phyloP scores from a whole-genome alignment of 257 asterid species.

The Rauvolfia tetraphylla region DNA sequence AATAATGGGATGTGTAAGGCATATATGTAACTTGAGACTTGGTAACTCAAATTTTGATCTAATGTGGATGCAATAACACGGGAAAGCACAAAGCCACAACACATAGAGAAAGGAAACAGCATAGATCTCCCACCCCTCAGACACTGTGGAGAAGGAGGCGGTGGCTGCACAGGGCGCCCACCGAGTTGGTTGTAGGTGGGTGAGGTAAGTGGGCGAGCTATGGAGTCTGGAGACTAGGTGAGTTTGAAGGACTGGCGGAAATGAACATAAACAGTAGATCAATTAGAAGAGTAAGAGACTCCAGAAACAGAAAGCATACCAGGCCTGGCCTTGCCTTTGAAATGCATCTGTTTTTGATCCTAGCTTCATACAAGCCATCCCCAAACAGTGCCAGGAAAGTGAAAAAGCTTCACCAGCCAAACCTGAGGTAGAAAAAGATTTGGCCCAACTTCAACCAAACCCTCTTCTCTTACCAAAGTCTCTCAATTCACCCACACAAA shows the following conservation, averaged over 20 bases:
- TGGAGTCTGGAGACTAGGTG: neutral
- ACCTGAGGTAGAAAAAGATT: neutral
- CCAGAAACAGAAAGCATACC: slow-evolving; percentile 38
- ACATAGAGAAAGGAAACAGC: neutral
- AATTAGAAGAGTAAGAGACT: slow-evolving; percentile 9
- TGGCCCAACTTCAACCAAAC: slow-evolving; percentile 5
- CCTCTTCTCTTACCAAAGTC: neutral
- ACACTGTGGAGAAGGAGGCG: neutral
- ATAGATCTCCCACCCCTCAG: neutral
- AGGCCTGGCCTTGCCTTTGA: slow-evolving; percentile 86
- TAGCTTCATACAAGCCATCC: slow-evolving; percentile 94
- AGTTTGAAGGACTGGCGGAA: neutral
- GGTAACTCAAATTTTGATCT: neutral
- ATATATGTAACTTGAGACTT: neutral
- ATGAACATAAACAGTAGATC: neutral
- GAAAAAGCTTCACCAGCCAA: slow-evolving; percentile 6
- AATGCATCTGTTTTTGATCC: slow-evolving; percentile 94
- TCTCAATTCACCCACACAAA: slow-evolving; percentile 18
- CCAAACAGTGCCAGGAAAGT: slow-evolving; percentile 18
- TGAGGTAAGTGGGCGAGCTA: no score
- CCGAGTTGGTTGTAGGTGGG: neutral
- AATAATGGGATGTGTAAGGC: neutral
- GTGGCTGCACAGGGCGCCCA: neutral
- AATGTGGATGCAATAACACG: neutral
- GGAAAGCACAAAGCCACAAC: neutral